These are phyloP conservation scores for Verticillium zaregamsianum DNA, from an alignment of 2,329 filamentous ascomycete species.

Conservation along the genomic window DNA sequence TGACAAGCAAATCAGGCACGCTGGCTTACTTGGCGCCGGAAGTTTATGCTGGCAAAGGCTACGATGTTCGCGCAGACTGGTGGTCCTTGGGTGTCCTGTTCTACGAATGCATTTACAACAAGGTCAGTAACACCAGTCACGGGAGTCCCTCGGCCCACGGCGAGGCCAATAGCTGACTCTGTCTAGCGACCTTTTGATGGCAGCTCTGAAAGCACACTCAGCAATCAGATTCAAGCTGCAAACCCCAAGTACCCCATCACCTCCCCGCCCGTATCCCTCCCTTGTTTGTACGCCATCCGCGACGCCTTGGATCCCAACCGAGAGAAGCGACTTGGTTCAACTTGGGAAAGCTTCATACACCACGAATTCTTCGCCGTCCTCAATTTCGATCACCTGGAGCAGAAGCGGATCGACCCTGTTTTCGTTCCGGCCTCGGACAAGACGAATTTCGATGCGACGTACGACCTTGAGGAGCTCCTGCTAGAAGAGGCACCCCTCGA, in stretches of 20 bases:
- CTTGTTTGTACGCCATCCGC: conserved; percentile 84
- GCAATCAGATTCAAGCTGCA: conserved; percentile 74
- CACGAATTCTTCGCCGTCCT: conserved; percentile 86
- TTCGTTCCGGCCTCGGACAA: conserved; percentile 95
- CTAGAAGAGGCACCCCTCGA: conserved; percentile 94
- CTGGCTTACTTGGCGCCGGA: conserved; percentile 94
- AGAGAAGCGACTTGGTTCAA: conserved; percentile 75
- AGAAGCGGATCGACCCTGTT: conserved; percentile 84
- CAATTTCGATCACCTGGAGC: conserved; percentile 79
- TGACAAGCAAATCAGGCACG: conserved; percentile 96
- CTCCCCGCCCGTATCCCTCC: conserved; percentile 80
- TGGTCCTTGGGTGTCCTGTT: conserved; percentile 98
- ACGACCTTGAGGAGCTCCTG: conserved; percentile 90
- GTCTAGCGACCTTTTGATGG: conserved; percentile 85
- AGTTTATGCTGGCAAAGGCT: conserved; percentile 87
- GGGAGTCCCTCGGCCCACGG: background rate
- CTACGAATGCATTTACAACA: conserved; percentile 99
- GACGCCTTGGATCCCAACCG: conserved; percentile 78
- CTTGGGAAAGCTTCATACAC: conserved; percentile 79
- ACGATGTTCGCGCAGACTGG: conserved; percentile 90
- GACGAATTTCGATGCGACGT: conserved; percentile 98
- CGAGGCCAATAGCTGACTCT: background rate
- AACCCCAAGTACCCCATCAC: conserved; percentile 89
- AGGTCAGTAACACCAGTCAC: conserved; percentile 51
- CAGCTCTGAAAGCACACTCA: conserved; percentile 75